A percentile compares a stretch with the other conserved stretches of the same genome.
phyloP scores from a whole-genome alignment of 192 early-diverging fungal genomes.

The Podila epigama region DNA sequence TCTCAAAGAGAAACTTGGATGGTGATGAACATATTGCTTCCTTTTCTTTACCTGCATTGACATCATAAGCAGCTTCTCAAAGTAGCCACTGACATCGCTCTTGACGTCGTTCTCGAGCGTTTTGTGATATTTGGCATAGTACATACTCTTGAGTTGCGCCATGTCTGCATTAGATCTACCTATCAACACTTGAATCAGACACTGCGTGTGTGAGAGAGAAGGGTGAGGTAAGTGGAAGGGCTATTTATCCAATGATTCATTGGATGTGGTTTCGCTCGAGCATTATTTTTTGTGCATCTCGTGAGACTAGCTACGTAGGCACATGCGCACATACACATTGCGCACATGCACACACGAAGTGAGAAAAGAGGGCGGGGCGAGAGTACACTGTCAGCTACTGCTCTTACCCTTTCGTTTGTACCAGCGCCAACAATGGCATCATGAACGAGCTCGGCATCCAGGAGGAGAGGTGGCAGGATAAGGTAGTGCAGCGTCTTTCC shows the following conservation, averaged over 20 bases:
- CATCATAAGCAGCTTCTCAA: slow-evolving; percentile 32
- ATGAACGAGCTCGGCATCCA: slow-evolving; percentile 38
- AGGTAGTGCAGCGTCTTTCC: slow-evolving; percentile 31
- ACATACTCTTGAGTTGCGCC: slow-evolving; percentile 37
- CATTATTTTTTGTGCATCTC: too few relatives aligned
- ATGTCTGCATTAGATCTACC: slow-evolving; percentile 44
- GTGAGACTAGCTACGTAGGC: too few relatives aligned
- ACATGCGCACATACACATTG: too few relatives aligned
- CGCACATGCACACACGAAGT: too few relatives aligned
- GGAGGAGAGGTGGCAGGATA: slow-evolving; percentile 26
- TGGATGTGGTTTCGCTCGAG: background rate
- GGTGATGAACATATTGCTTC: background rate
- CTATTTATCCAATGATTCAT: too few relatives aligned
- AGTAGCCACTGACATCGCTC: slow-evolving; percentile 37
- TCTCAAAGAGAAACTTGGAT: background rate
- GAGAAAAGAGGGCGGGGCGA: background rate
- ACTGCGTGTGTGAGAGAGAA: slow-evolving; percentile 10
- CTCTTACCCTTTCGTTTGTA: slow-evolving; percentile 38
- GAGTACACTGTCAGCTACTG: background rate
- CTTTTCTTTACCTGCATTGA: slow-evolving; percentile 20
- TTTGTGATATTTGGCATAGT: slow-evolving; percentile 24
- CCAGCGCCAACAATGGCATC: slow-evolving; percentile 32
- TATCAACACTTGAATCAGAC: slow-evolving; percentile 35
- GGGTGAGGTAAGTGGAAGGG: too few relatives aligned
- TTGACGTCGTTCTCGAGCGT: slow-evolving; percentile 29